Percentiles rank a stretch among this genome's conserved stretches.
These are phyloP conservation scores for Cardiospermum halicacabum DNA, from an alignment of 345 rosid species.

Conservation along the genomic window DNA sequence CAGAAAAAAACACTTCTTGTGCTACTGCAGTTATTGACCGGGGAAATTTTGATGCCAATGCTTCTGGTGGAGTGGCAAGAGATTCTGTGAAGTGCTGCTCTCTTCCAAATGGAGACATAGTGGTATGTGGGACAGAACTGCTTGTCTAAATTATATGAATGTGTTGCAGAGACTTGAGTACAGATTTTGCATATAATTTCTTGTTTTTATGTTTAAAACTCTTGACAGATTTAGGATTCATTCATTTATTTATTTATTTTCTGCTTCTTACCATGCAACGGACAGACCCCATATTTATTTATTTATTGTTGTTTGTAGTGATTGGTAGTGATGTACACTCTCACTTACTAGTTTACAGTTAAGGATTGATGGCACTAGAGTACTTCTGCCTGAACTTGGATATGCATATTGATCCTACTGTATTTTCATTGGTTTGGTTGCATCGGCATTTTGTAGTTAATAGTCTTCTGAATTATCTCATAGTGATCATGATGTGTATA, in stretches of 20 bases:
- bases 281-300: background rate
- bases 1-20: constrained; percentile 26
- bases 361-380: background rate
- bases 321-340: constrained; percentile 10
- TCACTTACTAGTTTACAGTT: background rate
- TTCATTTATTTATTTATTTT: too few species aligned
- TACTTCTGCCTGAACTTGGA: constrained; percentile 10
- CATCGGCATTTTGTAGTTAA: background rate
- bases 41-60: constrained; percentile 74
- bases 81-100: constrained; percentile 65
- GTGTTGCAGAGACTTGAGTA: background rate
- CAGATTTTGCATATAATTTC: background rate
- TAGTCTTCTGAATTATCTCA: background rate
- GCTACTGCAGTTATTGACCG: constrained; percentile 67
- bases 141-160: constrained; percentile 6
- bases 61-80: constrained; percentile 85
- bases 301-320: too few species aligned
- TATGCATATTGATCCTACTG: background rate
- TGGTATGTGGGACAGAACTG: constrained; percentile 57
- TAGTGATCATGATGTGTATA: background rate
- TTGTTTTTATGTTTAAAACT: background rate
- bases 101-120: constrained; percentile 90
- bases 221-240: constrained; percentile 1
- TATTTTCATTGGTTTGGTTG: constrained; percentile 1
- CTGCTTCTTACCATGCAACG: constrained; percentile 3